Conservation (phyloP, 495 filamentous ascomycete species). For the Hypomontagnella monticulosa region DNA sequence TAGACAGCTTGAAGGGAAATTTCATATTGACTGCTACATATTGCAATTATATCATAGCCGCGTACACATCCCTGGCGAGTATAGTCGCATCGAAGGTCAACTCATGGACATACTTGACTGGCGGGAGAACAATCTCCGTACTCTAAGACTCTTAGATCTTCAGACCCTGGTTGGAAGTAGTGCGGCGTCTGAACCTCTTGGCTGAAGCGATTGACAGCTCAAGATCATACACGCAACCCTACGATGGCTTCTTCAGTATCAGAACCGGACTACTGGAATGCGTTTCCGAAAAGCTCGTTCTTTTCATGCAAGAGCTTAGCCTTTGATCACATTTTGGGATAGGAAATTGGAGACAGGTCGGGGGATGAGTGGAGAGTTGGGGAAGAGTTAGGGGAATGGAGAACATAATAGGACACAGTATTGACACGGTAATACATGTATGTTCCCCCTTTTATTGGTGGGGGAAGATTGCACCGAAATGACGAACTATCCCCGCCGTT, state of each 20-base stretch:
- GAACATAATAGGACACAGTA: slow-evolving; percentile 1
- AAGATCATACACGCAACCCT: neutral
- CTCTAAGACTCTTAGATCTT: slow-evolving; percentile 3
- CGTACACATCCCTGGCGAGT: slow-evolving; percentile 12
- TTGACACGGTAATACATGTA: neutral
- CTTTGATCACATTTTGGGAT: slow-evolving; percentile 12
- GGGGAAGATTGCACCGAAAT: slow-evolving; percentile 41
- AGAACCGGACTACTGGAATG: slow-evolving; percentile 2
- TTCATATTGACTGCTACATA: neutral
- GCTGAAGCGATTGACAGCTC: neutral
- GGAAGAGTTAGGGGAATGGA: slow-evolving; percentile 11
- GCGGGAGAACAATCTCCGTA: slow-evolving; percentile 32
- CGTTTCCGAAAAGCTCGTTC: slow-evolving; percentile 3
- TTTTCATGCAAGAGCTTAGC: slow-evolving; percentile 1
- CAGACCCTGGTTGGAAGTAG: slow-evolving; percentile 5
- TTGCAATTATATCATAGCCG: slow-evolving; percentile 19
- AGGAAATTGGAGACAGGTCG: slow-evolving; percentile 31
- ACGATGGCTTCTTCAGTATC: neutral
- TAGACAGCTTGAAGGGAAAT: neutral
- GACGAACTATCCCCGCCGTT: slow-evolving; percentile 1
- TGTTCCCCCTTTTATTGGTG: slow-evolving; percentile 35
- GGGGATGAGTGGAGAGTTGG: slow-evolving; percentile 18
- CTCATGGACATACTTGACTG: slow-evolving; percentile 4
- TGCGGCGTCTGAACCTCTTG: neutral
- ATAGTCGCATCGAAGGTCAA: slow-evolving; percentile 23